phyloP scores from a whole-genome alignment of 257 asterid genomes.

The Cinchona pubescens region DNA sequence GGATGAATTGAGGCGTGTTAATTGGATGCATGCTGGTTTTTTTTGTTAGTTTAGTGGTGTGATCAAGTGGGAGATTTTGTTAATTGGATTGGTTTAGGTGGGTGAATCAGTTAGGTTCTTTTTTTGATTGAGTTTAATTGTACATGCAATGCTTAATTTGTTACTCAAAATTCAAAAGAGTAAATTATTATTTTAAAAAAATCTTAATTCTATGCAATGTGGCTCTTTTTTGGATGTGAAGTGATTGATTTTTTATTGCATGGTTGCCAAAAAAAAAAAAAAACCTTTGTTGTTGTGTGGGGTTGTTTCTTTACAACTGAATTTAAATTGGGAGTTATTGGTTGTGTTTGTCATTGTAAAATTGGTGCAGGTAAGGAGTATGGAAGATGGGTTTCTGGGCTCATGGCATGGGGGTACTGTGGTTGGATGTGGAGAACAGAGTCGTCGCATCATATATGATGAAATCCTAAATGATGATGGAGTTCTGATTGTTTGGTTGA shows the following conservation, averaged over 20 bases:
- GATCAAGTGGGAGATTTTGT: conserved; percentile 14
- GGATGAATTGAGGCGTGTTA: background rate
- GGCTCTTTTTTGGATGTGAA: background rate
- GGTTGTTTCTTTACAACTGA: background rate
- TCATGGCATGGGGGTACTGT: conserved; percentile 42
- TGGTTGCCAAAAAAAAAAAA: no score
- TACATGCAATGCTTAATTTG: conserved; percentile 29
- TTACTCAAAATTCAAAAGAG: conserved; percentile 2
- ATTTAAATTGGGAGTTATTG: background rate
- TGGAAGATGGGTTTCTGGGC: conserved; percentile 36
- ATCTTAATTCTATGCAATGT: background rate
- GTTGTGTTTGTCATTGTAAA: background rate
- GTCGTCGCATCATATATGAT: conserved; percentile 52
- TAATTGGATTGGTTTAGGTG: conserved; percentile 13
- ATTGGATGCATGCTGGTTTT: conserved; percentile 38
- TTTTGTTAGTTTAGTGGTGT: conserved; percentile 21
- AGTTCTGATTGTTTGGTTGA: conserved; percentile 42
- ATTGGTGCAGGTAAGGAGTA: conserved; percentile 38
- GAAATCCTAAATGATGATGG: conserved; percentile 50
- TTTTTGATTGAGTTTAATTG: conserved; percentile 23
- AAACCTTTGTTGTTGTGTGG: background rate
- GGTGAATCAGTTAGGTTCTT: conserved; percentile 8
- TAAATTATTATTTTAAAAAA: background rate
- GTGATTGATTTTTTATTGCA: background rate
- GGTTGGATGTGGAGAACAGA: conserved; percentile 19